These are phyloP conservation scores for Coffea eugenioides DNA, from an alignment of 257 asterid species.

Conservation along the genomic window DNA sequence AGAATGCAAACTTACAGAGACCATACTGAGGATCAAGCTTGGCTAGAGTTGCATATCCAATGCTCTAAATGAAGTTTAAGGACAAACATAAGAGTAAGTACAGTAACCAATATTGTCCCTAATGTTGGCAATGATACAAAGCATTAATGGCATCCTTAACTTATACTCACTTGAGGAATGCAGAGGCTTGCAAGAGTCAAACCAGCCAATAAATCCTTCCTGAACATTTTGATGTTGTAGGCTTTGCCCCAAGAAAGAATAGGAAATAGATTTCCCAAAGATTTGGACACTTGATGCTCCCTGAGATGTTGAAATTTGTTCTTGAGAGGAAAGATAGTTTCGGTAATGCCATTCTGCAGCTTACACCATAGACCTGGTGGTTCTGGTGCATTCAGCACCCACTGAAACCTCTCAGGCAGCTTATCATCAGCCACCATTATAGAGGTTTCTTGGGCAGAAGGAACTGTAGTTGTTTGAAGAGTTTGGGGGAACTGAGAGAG, in stretches of 20 bases:
- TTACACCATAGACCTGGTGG: constrained; percentile 27
- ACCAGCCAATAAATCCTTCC: constrained; percentile 39
- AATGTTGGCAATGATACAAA: not conserved
- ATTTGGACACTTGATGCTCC: constrained; percentile 7
- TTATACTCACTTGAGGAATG: constrained; percentile 39
- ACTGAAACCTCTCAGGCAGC: constrained; percentile 15
- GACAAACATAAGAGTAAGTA: not conserved
- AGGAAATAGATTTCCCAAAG: constrained; percentile 29
- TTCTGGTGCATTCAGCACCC: constrained; percentile 39
- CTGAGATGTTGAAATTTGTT: constrained; percentile 11
- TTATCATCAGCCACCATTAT: not conserved
- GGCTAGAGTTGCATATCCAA: constrained; percentile 44
- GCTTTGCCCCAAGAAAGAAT: constrained; percentile 30
- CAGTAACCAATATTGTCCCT: not conserved
- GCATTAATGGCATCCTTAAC: not conserved
- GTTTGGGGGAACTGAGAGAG: constrained; percentile 35
- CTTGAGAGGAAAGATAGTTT: constrained; percentile 6
- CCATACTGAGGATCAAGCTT: constrained; percentile 48
- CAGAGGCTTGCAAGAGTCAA: constrained; percentile 50
- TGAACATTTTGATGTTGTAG: constrained; percentile 29
- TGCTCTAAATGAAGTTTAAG: constrained; percentile 25
- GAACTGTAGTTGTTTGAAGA: constrained; percentile 24
- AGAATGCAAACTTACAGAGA: constrained; percentile 32
- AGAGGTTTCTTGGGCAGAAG: constrained; percentile 1
- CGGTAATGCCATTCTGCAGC: constrained; percentile 5